Percentiles rank a stretch among this genome's conserved stretches.
Evolutionary conservation across 768 basidiomycete genomes (phyloP).

Genomic region (Lactarius hatsudake): DNA sequence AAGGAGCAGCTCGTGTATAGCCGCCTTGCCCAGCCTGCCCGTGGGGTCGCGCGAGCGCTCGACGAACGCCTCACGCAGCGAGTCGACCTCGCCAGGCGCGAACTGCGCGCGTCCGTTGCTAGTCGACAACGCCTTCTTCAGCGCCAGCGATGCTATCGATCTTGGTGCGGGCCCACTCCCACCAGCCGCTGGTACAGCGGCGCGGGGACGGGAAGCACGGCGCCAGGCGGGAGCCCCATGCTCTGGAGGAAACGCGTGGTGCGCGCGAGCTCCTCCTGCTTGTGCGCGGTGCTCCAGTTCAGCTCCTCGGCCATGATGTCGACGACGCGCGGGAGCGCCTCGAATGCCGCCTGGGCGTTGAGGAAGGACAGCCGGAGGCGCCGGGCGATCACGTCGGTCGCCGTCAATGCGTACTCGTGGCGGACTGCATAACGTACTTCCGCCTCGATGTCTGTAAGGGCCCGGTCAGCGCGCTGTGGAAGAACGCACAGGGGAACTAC

Average conservation of each 20-base stretch:
- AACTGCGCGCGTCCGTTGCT: slow-evolving; percentile 52
- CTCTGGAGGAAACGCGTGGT: slow-evolving; percentile 68
- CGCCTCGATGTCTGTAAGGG: slow-evolving; percentile 71
- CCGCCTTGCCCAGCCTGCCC: slow-evolving; percentile 41
- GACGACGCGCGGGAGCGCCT: slow-evolving; percentile 81
- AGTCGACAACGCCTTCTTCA: slow-evolving; percentile 12
- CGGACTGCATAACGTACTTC: slow-evolving; percentile 88
- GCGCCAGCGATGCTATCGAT: not conserved
- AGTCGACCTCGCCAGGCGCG: slow-evolving; percentile 48
- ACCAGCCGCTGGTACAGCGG: slow-evolving; percentile 16
- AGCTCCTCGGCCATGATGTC: slow-evolving; percentile 90
- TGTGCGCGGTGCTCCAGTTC: slow-evolving; percentile 63
- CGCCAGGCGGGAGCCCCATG: slow-evolving; percentile 73
- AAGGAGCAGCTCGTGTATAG: slow-evolving; percentile 35
- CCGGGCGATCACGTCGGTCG: slow-evolving; percentile 88
- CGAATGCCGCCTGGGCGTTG: slow-evolving; percentile 81
- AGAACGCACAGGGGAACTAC: slow-evolving; percentile 27
- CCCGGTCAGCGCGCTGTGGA: slow-evolving; percentile 4
- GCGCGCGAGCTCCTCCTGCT: slow-evolving; percentile 53
- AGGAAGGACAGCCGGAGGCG: slow-evolving; percentile 94
- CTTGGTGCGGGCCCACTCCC: slow-evolving; percentile 12
- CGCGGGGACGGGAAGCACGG: not conserved
- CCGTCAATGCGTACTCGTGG: slow-evolving; percentile 91
- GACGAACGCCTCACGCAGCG: slow-evolving; percentile 40
- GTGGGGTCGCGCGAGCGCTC: slow-evolving; percentile 30